These are phyloP conservation scores for Saccharomyces jurei DNA, from an alignment of 805 yeast genomes.

Conservation along the genomic window DNA sequence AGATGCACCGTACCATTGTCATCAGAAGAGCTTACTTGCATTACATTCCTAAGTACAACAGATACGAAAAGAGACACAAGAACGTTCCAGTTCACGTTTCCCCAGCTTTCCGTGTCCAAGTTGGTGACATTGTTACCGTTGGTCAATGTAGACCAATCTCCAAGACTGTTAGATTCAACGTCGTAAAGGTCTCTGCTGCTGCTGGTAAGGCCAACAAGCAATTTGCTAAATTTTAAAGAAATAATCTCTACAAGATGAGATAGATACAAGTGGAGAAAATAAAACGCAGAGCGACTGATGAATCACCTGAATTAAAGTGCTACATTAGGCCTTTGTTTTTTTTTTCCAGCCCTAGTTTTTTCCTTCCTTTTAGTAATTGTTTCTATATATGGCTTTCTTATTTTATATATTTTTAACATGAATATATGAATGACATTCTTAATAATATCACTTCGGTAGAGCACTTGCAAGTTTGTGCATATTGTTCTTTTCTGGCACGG, in stretches of 20 bases:
- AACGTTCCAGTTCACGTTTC: slow-evolving; percentile 99
- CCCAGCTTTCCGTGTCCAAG: slow-evolving; percentile 99
- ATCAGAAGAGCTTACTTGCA: slow-evolving; percentile 99
- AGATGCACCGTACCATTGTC: slow-evolving; percentile 99
- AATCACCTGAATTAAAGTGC: background rate
- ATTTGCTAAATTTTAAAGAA: slow-evolving; percentile 85
- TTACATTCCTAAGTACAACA: slow-evolving; percentile 99
- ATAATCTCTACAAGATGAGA: background rate
- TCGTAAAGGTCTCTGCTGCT: slow-evolving; percentile 87
- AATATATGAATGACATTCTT: background rate
- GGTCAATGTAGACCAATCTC: slow-evolving; percentile 99
- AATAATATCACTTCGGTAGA: background rate
- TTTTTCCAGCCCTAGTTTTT: background rate
- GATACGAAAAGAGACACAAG: slow-evolving; percentile 99
- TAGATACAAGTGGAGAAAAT: background rate
- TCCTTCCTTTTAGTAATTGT: background rate
- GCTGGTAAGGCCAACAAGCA: slow-evolving; percentile 84
- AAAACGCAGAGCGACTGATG: background rate
- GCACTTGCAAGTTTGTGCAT: background rate
- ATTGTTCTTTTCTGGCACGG: background rate
- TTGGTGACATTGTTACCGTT: slow-evolving; percentile 98
- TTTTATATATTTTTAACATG: background rate
- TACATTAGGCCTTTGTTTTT: background rate
- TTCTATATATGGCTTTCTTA: background rate
- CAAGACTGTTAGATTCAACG: slow-evolving; percentile 99